Evolutionary conservation across 768 basidiomycete genomes (phyloP), one percentile per base, ranked within the genome.

Genomic region (Psilocybe tampanensis): DNA sequence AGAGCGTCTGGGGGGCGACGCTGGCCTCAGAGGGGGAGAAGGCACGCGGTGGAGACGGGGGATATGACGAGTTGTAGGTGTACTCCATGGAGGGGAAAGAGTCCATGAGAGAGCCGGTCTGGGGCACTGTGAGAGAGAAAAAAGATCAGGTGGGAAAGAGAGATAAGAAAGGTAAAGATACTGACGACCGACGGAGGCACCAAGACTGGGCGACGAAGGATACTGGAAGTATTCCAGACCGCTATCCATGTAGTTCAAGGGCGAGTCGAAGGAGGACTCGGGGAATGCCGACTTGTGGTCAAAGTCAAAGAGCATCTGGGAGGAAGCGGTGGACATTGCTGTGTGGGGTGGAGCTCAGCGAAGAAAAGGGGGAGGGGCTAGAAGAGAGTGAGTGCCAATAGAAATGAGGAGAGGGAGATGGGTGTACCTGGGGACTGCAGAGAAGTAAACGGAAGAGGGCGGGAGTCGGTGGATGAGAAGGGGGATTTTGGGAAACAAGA

Each of bases 1-100:
- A 89, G 56, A 91, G 82, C 47, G 87, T 81, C 39, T 87, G 88
- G 17, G 89, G 88, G 39, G 86, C 88, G 61, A 91, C 85, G 70
- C 82, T 80, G 54, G 72, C 74, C 60, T 86, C 83, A 26, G 86
- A 76, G 43, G 89, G 88, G n/a, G 86, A 86, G 78, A 79, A 90
- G 19, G 88, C 82, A 61, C 87, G 88, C 61, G 75, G 74, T 48
- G 84, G 80, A 64, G 86, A 85, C 50, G 83, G 75, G 56, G 80
- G 73, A 54, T 85, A 76, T 18, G 74, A 68, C 42, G 78, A 72
- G 19, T 76, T 79, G 56, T 88, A 87, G 58, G 78, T 78, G 76
- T 82, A 79, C 56, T 79, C 79, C 57, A 76, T 75, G 60, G 86
- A 76, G 63, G 79, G 73, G 74, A 80, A 80, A 76, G 87, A 88